Base-by-base conservation (phyloP, 805 yeast species). In the Teunomyces aglyptinius region DNA sequence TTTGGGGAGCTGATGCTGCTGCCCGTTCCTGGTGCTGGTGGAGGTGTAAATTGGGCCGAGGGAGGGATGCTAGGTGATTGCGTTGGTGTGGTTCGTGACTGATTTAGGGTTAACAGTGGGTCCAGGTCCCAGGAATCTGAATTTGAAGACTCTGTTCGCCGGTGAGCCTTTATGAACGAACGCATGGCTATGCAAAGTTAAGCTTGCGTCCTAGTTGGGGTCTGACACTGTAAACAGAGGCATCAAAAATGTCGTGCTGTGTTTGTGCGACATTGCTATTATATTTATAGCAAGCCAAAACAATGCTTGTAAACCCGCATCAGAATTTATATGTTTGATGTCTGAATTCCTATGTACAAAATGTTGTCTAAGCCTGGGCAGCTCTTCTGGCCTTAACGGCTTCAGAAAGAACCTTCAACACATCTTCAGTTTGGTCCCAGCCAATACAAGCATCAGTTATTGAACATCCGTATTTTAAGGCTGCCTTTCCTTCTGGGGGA, bases 371-470 rank as follows among this genome's bases (percentile, higher is more conserved):
- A 24, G 26, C 26, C 10, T 8, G 26, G 8, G 44, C 38, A 8
- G 41, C 49, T 76, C 97, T 85, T 77, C 97, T 85, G 41, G 75
- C 73, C 66, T 81, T 80, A 26, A 92, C 94, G 49, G 96, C 96
- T 28, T 78, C 78, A 20, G 97, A 84, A 58, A 92, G 80, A 43
- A 75, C 72, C 43, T 75, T 77, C 57, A 92, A 76, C 46, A 89
- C 92, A 20, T 66, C 70, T 41, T 77, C 92, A 13, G 99, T 92
- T 41, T 82, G 75, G 45, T 86, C 94, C 89, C 96, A 89, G 49
- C 89, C 80, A 50, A 92, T 90, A 77, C 99, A 92, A 27, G 97
- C 96, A 68, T 92, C 99, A n/a, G 99, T 92, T 59, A 92, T 90
- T 26, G 96, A 87, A 52, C 90, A 88, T 52, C 99, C 99, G 71